Percentiles rank a stretch among this genome's conserved stretches.
Evolutionary conservation across 1,139 yeast species (phyloP).

Genomic region (Debaryomycetaceae sp.): DNA sequence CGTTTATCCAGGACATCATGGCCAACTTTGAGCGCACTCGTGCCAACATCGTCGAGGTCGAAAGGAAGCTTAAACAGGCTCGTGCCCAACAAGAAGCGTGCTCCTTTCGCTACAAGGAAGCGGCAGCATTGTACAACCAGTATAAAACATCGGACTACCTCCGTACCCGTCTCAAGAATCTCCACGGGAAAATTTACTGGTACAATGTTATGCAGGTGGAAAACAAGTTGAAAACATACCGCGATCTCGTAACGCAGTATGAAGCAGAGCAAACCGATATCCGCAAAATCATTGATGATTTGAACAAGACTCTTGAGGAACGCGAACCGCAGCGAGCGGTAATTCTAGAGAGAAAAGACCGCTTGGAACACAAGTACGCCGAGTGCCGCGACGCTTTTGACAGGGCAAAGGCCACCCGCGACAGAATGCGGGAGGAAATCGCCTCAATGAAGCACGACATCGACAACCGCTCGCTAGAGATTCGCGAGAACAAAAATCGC

Average conservation of each 20-base stretch:
- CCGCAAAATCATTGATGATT: slow-evolving; percentile 12
- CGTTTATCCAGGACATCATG: slow-evolving; percentile 53
- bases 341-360: slow-evolving; percentile 4
- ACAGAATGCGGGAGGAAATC: slow-evolving; percentile 10
- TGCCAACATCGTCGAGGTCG: slow-evolving; percentile 27
- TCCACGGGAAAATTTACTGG: slow-evolving; percentile 62
- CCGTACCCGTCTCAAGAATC: slow-evolving; percentile 29
- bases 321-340: slow-evolving; percentile 2
- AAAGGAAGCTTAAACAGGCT: slow-evolving; percentile 25
- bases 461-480: slow-evolving; percentile 15
- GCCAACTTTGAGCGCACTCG: slow-evolving; percentile 37
- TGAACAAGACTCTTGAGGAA: slow-evolving; percentile 6
- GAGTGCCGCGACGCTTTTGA: slow-evolving; percentile 5
- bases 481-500: slow-evolving; percentile 14
- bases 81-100: slow-evolving; percentile 16
- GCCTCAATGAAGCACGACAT: slow-evolving; percentile 10
- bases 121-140: slow-evolving; percentile 25
- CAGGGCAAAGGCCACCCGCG: slow-evolving; percentile 7
- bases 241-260: slow-evolving; percentile 6
- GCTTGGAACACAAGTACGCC: slow-evolving; percentile 2
- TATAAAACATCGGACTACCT: slow-evolving; percentile 32
- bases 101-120: slow-evolving; percentile 20
- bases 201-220: slow-evolving; percentile 35
- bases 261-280: slow-evolving; percentile 10
- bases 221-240: slow-evolving; percentile 13